Evolutionary conservation across 2,329 filamentous ascomycete species (phyloP), one percentile per base, ranked within the genome.

Genomic region (Canariomyces notabilis): DNA sequence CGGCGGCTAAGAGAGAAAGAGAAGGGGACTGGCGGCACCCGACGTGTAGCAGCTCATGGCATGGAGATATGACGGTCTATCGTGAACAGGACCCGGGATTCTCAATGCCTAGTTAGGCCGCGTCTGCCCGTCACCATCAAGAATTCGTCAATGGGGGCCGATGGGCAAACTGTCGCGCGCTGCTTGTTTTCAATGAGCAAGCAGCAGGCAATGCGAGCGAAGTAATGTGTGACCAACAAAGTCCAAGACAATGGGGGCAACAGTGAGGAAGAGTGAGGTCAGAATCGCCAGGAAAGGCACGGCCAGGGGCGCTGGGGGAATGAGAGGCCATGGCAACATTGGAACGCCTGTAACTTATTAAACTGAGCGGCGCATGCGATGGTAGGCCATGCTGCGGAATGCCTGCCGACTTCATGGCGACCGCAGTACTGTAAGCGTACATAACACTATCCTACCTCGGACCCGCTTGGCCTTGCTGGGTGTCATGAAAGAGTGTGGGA

Each of bases 1-100:
- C 16, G 39, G 26, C 29, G 26, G 22, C 46, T 45, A 48, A 19
- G 34, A 39, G 35, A 32, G 37, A 22, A 42, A 46, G 36, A 21
- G 49, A 44, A 47, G 19, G 41, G 42, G 40, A 44, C 37, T 36
- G 36, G 31, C 40, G 37, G 23, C 38, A 40, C 43, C 37, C 29
- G 44, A 33, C 22, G 19, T 22, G 51, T 54, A 52, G 51, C 38
- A 58, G n/a, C n/a, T n/a, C 59, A 61, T 61, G 48, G 50, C 53
- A 57, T 53, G 46, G 47, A 56, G 51, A 48, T 51, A 40, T 44
- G 42, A 45, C 9, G 22, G 6, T 26, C 11, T 6, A 11, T 6
- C 6, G 22, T 6, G 22, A 11, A 11, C 6, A 26, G 4, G 35
- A 22, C 33, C 38, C 20, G 6, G n/a, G 29, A 26, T 21, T 26